phyloP scores from a whole-genome alignment of 345 rosid genomes.

The Ceriops decandra region DNA sequence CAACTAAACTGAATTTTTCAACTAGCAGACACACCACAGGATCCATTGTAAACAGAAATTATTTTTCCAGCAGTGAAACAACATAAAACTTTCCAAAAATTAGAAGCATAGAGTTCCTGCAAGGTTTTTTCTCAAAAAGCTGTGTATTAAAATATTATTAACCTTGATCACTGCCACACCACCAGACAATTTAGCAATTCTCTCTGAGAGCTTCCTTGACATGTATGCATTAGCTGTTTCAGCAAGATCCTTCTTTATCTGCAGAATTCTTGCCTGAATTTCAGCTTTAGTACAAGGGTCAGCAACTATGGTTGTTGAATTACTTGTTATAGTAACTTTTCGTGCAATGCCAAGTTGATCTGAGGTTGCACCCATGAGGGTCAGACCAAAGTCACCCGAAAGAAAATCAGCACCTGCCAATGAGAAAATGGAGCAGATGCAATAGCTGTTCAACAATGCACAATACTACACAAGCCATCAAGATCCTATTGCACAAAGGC shows the following conservation, averaged over 20 bases:
- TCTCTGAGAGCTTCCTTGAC: slow-evolving; percentile 65
- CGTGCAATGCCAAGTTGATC: slow-evolving; percentile 89
- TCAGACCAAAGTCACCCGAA: slow-evolving; percentile 65
- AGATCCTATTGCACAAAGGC: not conserved
- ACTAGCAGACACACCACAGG: not conserved
- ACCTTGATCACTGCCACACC: slow-evolving; percentile 95
- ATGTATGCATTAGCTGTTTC: slow-evolving; percentile 59
- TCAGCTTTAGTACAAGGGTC: slow-evolving; percentile 85
- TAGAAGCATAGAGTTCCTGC: not conserved
- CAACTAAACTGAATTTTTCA: not conserved
- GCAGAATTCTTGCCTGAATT: slow-evolving; percentile 77
- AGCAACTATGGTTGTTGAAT: slow-evolving; percentile 77
- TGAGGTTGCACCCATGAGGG: slow-evolving; percentile 58
- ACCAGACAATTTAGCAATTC: slow-evolving; percentile 85
- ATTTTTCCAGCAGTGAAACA: not conserved
- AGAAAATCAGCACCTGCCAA: slow-evolving; percentile 80
- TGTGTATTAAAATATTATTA: slow-evolving; percentile 9
- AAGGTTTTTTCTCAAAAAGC: not conserved
- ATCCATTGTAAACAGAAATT: not conserved
- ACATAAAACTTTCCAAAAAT: not conserved
- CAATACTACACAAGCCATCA: not conserved
- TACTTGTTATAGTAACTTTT: slow-evolving; percentile 62
- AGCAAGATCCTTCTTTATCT: slow-evolving; percentile 87
- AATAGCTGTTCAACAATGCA: not conserved
- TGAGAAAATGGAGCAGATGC: not conserved